phyloP scores from a whole-genome alignment of 306 rosid species.

The Bauhinia variegata region DNA sequence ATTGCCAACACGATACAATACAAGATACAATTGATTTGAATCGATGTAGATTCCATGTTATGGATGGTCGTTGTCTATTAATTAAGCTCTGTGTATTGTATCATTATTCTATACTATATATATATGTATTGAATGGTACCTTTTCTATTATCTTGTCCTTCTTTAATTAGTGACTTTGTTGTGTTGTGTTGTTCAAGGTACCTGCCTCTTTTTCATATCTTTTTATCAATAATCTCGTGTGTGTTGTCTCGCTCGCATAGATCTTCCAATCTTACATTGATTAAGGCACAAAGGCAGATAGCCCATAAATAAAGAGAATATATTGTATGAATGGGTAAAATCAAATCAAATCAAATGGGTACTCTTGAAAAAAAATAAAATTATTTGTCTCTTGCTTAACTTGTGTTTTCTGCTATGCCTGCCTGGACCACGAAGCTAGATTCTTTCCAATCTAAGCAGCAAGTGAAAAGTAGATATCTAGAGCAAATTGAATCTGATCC shows the following conservation, averaged over 20 bases:
- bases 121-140: not conserved
- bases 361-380: not conserved
- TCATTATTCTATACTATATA: not conserved
- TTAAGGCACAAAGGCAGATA: not conserved
- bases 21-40: not conserved
- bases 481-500: slow-evolving; percentile 31
- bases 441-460: slow-evolving; percentile 21
- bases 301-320: not conserved
- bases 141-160: not conserved
- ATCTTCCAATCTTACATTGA: too few species aligned
- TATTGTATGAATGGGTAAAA: not conserved
- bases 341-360: not conserved
- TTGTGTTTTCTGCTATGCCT: not conserved
- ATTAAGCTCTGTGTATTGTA: not conserved
- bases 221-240: not conserved
- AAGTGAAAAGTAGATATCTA: slow-evolving; percentile 25
- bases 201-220: not conserved
- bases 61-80: slow-evolving; percentile 20
- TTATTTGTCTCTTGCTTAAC: too few species aligned
- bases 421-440: slow-evolving; percentile 12
- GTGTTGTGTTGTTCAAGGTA: slow-evolving; percentile 8
- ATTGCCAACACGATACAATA: not conserved
- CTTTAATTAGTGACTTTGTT: slow-evolving; percentile 5
- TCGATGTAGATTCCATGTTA: slow-evolving; percentile 15
- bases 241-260: too few species aligned